Evolutionary conservation across 257 asterid genomes (phyloP), one percentile per base, ranked within the genome.

Genomic region (Salvia hispanica): DNA sequence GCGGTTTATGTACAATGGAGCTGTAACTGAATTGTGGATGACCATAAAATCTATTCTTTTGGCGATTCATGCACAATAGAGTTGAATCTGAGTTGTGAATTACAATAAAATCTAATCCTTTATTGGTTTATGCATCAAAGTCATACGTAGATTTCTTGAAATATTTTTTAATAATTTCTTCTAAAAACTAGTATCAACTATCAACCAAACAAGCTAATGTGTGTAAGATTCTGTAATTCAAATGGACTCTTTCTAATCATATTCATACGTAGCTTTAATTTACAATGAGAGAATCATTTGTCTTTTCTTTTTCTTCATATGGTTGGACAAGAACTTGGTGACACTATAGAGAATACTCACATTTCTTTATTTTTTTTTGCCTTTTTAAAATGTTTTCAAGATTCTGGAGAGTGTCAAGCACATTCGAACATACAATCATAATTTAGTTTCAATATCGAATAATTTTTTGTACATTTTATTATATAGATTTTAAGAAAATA

Each of bases 341-440:
- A 68, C 73, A 68, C 33, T 31, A 31, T 44, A 7, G 37, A 45
- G 73, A 44, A 68, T 55, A 40, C 18, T 16, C 16, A 52, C 40
- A 37, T 3, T 39, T 25, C 9, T 59, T 9, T 16, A 3, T 18
- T 18, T 18, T 3, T 3, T 16, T 52, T 16, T 16, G 9, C 3
- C 7, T 14, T 15, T 48, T 39, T 6, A 1, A 1, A 39, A 5
- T 6, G 18, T 34, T 58, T 11, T 2, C 31, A 25, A 13, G 44
- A 12, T 31, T 33, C 34, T 57, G 25, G 34, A 57, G 21, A 56
- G 8, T 33, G 42, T 33, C 61, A 28, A 2, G 18, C 55, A 14
- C 10, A 50, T 50, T 50, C 3, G 56, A 16, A 16, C 56, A 51
- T 9, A 15, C 43, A 39, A 39, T 5, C 33, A 51, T 51, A 51